A percentile compares a stretch with the other conserved stretches of the same genome.
Conservation (phyloP, 441 rosid genomes). For the Metrosideros polymorpha region DNA sequence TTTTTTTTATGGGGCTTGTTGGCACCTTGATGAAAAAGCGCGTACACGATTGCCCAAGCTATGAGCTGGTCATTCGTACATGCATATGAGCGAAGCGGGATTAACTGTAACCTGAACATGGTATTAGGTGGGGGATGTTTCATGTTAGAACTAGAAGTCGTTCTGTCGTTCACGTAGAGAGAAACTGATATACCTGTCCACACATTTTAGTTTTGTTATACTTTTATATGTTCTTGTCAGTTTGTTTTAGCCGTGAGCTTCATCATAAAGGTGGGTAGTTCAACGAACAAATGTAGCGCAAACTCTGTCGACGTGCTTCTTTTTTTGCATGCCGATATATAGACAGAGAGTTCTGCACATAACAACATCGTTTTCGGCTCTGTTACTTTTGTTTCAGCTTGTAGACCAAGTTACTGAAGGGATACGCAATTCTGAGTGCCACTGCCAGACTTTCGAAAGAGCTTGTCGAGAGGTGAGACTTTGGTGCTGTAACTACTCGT, state of each 20-base stretch:
- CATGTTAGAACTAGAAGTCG: background rate
- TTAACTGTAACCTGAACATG: background rate
- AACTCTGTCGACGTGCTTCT: background rate
- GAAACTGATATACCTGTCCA: background rate
- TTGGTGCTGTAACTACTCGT: background rate
- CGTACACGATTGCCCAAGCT: background rate
- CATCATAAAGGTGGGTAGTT: background rate
- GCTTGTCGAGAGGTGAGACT: constrained; percentile 74
- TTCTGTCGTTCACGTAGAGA: background rate
- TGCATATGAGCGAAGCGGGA: background rate
- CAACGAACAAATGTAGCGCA: background rate
- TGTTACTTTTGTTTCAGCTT: constrained; percentile 28
- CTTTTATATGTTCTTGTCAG: background rate
- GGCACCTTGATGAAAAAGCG: background rate
- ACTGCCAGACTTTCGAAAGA: constrained; percentile 78
- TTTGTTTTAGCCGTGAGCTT: background rate
- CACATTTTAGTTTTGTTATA: background rate
- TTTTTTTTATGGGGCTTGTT: background rate
- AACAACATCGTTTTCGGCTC: background rate
- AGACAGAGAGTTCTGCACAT: background rate
- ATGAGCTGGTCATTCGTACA: background rate
- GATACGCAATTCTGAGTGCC: constrained; percentile 78
- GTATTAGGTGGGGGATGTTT: background rate
- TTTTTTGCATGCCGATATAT: background rate
- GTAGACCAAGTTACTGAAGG: constrained; percentile 76